Base-by-base conservation (phyloP, 1,139 yeast species). In the Pichia sp. region DNA sequence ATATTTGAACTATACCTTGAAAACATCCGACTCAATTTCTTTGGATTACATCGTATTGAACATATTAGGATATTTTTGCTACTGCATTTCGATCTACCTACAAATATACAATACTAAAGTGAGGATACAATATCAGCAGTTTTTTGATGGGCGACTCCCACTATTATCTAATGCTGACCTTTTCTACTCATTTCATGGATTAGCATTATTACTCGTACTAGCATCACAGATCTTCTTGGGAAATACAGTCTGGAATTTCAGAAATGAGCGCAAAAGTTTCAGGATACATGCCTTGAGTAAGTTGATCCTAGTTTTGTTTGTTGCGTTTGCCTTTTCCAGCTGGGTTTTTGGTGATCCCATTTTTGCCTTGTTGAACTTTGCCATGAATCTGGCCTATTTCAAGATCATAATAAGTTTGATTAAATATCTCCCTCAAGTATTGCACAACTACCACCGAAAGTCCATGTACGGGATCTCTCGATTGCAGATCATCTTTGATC, bases 401-500 rank as follows among this genome's bases (percentile, higher is more conserved):
- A 83, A 83, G 66, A 77, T 83, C 18, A 55, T 69, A 25, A 75
- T 81, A 74, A 79, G 85, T 52, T 66, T 80, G 28, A 70, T 79
- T 53, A 83, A 83, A 62, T 81, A 82, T 61, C 62, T 83, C 5
- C 88, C 89, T 0, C 89, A 83, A 61, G 74, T 82, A 4, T 58
- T 68, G 30, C 78, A 79, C 61, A 83, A 83, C 59, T 70, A 68
- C 54, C 71, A 71, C 46, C 73, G 87, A 49, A 70, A 72, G 55
- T 77, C 85, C 1, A 78, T 83, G 62, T 68, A 70, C 52, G 88
- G 87, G 0, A 80, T 81, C 62, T 77, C 87, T 4, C 78, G 77
- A 47, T 62, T 71, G 13, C 77, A 83, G 16, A 74, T 77, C 0
- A 58, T 67, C 12, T 65, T 81, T 31, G 89, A 83, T 66, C 60